These are phyloP conservation scores for Castanopsis chinensis DNA, from an alignment of 306 rosid species.

Conservation along the genomic window DNA sequence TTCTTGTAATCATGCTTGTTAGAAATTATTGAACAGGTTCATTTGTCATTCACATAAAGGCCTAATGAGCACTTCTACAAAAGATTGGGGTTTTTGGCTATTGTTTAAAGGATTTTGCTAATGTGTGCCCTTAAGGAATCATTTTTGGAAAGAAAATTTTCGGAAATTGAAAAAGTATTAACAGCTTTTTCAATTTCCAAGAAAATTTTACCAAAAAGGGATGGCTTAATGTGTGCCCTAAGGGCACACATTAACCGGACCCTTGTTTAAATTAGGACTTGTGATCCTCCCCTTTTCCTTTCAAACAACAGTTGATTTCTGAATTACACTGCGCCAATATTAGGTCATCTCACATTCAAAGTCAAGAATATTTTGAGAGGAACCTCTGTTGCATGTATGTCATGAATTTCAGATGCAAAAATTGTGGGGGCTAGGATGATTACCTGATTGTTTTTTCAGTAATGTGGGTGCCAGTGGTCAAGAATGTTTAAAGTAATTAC, in stretches of 20 bases:
- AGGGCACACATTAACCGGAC: too few relatives aligned
- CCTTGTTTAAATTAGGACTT: neutral
- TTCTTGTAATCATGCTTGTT: neutral
- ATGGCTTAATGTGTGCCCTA: too few relatives aligned
- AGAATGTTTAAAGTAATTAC: neutral
- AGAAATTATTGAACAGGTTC: neutral
- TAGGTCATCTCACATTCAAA: neutral
- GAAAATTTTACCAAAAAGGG: too few relatives aligned
- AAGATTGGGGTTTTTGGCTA: neutral
- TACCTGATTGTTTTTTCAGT: neutral
- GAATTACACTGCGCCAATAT: neutral
- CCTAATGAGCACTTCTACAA: neutral
- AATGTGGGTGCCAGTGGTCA: neutral
- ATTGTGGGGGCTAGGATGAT: neutral
- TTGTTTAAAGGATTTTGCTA: too few relatives aligned
- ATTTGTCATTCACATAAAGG: constrained; percentile 1
- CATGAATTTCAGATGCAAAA: neutral
- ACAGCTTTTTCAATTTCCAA: too few relatives aligned
- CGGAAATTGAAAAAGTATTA: too few relatives aligned
- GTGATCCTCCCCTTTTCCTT: neutral
- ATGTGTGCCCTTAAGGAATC: too few relatives aligned
- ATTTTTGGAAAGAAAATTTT: too few relatives aligned
- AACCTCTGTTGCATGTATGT: neutral
- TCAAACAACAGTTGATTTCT: neutral
- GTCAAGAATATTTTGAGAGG: neutral